These are phyloP conservation scores for Aspergillus ostianus DNA, from an alignment of 495 filamentous ascomycete genomes.

Conservation along the genomic window DNA sequence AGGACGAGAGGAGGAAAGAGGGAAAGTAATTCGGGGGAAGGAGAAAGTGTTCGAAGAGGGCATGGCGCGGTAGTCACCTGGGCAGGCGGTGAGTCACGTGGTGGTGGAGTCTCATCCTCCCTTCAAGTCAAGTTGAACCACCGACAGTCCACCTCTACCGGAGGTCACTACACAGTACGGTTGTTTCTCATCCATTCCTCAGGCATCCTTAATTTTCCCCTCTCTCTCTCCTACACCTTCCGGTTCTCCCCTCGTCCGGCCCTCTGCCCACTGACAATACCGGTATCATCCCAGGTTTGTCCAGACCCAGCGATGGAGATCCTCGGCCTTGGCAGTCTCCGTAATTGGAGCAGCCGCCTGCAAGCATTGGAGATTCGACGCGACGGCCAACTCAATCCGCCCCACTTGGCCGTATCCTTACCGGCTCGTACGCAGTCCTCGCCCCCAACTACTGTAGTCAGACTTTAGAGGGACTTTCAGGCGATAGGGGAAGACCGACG, in stretches of 20 bases:
- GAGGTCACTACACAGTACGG: too few relatives aligned
- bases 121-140: too few relatives aligned
- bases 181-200: not conserved
- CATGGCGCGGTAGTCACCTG: conserved; percentile 35
- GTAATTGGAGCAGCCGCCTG: conserved; percentile 21
- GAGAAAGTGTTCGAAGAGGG: conserved; percentile 40
- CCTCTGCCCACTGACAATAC: not conserved
- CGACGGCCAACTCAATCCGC: conserved; percentile 20
- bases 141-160: too few relatives aligned
- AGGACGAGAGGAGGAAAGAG: conserved; percentile 36
- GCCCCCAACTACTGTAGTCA: not conserved
- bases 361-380: conserved; percentile 19
- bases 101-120: too few relatives aligned
- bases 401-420: conserved; percentile 10
- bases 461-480: too few relatives aligned
- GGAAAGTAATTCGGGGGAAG: conserved; percentile 19
- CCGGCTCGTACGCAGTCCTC: conserved; percentile 2
- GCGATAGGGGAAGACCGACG: too few relatives aligned
- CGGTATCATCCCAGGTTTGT: conserved; percentile 7
- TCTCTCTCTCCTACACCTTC: not conserved
- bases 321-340: conserved; percentile 14
- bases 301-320: conserved; percentile 23
- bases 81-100: conserved; percentile 46
- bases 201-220: not conserved
- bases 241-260: not conserved